These are phyloP conservation scores for Aschersonia sp. DNA, from an alignment of 2,329 filamentous ascomycete species.

Conservation along the genomic window DNA sequence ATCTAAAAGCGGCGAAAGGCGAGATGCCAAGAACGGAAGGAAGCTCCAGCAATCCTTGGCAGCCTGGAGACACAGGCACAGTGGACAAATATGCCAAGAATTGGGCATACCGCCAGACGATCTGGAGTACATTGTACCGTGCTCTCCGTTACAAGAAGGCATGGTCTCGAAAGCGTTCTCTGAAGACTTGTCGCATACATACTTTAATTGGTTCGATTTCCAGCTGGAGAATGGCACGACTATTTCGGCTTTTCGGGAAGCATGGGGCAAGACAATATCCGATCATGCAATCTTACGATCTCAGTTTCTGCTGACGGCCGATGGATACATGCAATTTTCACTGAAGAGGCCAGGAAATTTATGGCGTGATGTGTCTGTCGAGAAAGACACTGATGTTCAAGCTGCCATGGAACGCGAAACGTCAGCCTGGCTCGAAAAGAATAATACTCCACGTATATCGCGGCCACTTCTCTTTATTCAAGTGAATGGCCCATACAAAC, in stretches of 20 bases:
- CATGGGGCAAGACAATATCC: constrained; percentile 41
- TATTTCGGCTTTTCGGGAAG: constrained; percentile 29
- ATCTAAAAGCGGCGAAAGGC: neutral
- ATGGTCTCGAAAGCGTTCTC: constrained; percentile 60
- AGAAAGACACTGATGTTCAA: constrained; percentile 15
- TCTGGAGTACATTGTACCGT: constrained; percentile 65
- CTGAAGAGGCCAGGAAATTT: constrained; percentile 25
- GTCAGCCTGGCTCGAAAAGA: constrained; percentile 32
- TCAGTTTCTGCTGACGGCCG: constrained; percentile 54
- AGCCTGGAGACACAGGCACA: constrained; percentile 49
- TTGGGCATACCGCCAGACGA: constrained; percentile 34
- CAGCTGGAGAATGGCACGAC: constrained; percentile 30
- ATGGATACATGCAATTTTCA: constrained; percentile 65
- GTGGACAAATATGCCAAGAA: constrained; percentile 31
- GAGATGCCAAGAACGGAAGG: constrained; percentile 25
- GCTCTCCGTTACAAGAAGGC: constrained; percentile 74
- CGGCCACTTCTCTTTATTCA: constrained; percentile 38
- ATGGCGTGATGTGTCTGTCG: constrained; percentile 26
- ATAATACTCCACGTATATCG: constrained; percentile 32
- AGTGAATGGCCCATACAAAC: constrained; percentile 11
- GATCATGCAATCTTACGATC: constrained; percentile 55
- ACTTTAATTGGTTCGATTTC: constrained; percentile 66
- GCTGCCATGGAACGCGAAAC: constrained; percentile 20
- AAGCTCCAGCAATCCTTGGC: constrained; percentile 45
- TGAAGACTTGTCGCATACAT: constrained; percentile 39